Evolutionary conservation across 2,329 filamentous ascomycete genomes (phyloP).

Genomic region (Pseudogymnoascus sp.): DNA sequence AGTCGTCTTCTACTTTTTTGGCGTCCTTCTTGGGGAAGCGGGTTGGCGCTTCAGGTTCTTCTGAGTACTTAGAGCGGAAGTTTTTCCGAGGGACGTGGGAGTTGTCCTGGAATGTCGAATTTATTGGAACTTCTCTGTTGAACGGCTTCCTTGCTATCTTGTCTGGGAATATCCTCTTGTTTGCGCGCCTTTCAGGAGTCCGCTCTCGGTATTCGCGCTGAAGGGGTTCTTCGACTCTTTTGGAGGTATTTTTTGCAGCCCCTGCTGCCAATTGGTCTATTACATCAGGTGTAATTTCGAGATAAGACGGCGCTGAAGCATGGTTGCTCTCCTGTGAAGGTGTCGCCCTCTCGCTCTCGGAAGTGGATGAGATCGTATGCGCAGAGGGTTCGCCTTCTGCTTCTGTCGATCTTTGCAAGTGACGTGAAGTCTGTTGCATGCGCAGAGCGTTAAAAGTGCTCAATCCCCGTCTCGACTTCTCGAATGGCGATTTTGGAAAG

Average conservation of each 20-base stretch:
- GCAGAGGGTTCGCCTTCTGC: not conserved
- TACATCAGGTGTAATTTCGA: conserved; percentile 6
- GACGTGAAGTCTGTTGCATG: not conserved
- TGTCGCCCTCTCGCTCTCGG: not conserved
- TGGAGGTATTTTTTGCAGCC: not conserved
- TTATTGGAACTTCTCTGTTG: not conserved
- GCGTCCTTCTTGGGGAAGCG: not conserved
- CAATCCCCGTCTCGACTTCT: conserved; percentile 9
- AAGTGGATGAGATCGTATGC: not conserved
- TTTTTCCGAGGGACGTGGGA: not conserved
- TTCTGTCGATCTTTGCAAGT: not conserved
- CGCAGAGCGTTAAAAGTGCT: not conserved
- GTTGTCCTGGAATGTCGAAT: not conserved
- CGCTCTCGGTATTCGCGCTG: not conserved
- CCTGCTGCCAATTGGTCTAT: conserved; percentile 4
- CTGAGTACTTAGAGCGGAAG: not conserved
- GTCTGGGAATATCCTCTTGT: not conserved
- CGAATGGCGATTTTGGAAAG: conserved; percentile 5
- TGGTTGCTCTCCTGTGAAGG: not conserved
- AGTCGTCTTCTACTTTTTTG: conserved; percentile 15
- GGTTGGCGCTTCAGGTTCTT: not conserved
- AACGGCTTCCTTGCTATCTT: not conserved
- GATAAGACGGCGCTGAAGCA: not conserved
- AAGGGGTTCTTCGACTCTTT: not conserved
- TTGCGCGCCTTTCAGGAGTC: not conserved